These are phyloP conservation scores for Taphrina populina DNA, from an alignment of 1,139 yeast species.

Conservation along the genomic window DNA sequence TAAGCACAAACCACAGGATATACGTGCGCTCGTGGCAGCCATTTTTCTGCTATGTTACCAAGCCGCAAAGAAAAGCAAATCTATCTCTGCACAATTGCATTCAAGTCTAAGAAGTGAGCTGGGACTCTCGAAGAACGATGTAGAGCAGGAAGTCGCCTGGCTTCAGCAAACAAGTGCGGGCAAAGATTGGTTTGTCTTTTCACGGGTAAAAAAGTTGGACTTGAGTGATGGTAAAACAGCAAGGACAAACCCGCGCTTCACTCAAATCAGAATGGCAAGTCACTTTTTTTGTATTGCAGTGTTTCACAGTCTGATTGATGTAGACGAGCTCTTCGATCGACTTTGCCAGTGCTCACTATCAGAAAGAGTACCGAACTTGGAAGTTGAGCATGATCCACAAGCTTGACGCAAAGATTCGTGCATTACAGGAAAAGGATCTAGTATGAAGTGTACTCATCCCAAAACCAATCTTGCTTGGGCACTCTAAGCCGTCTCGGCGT, in stretches of 20 bases:
- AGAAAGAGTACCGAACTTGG: constrained; percentile 2
- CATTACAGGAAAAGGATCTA: neutral
- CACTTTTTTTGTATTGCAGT: neutral
- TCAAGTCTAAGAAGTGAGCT: neutral
- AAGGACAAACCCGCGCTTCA: constrained; percentile 9
- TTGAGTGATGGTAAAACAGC: neutral
- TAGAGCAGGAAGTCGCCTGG: constrained; percentile 7
- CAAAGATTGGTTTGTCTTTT: constrained; percentile 6
- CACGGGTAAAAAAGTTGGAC: constrained; percentile 3
- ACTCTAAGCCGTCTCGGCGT: too few relatives aligned
- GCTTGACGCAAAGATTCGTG: neutral
- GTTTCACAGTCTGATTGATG: neutral
- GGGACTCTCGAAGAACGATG: constrained; percentile 7
- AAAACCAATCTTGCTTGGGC: too few relatives aligned
- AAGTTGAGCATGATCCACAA: neutral
- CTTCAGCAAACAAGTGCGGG: constrained; percentile 5
- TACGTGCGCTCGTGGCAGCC: constrained; percentile 13
- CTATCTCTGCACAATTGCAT: neutral
- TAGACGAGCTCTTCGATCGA: constrained; percentile 4
- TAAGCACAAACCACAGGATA: constrained; percentile 1
- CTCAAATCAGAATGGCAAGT: constrained; percentile 13
- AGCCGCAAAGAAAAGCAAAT: neutral
- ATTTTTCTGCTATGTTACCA: constrained; percentile 8
- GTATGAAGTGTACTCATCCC: too few relatives aligned
- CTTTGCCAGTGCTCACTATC: constrained; percentile 13